Evolutionary conservation across 345 rosid genomes (phyloP).

Genomic region (Lagerstroemia speciosa): DNA sequence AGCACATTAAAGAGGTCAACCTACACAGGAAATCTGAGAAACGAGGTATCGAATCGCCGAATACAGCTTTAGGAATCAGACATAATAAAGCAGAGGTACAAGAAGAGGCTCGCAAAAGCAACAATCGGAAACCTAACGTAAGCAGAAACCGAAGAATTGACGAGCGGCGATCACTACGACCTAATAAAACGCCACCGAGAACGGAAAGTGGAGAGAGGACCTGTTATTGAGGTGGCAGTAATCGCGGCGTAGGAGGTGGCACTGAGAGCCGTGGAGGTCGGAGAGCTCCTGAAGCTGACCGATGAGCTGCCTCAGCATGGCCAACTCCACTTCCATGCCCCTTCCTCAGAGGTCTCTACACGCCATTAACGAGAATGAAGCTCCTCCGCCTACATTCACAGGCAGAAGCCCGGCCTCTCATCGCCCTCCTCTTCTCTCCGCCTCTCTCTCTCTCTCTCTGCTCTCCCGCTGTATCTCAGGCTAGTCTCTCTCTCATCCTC

Average conservation of each 20-base stretch:
- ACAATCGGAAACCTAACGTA: conserved; percentile 1
- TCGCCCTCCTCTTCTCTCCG: conserved; percentile 1
- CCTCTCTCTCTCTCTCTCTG: conserved; percentile 9
- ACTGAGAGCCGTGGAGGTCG: conserved; percentile 58
- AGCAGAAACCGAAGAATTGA: not conserved
- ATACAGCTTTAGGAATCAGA: not conserved
- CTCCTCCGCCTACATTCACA: not conserved
- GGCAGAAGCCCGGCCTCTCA: not conserved
- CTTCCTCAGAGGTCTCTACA: conserved; percentile 5
- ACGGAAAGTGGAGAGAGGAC: conserved; percentile 23
- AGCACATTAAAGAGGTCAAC: not conserved
- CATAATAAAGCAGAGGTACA: not conserved
- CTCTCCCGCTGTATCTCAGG: conserved; percentile 7
- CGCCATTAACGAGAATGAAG: not conserved
- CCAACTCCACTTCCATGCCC: conserved; percentile 83
- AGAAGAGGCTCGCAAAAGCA: not conserved
- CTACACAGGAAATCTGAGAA: not conserved
- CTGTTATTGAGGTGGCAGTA: conserved; percentile 30
- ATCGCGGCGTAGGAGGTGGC: conserved; percentile 24
- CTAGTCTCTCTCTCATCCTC: conserved; percentile 9
- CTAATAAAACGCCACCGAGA: not conserved
- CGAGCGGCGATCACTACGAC: not conserved
- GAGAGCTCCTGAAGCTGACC: conserved; percentile 87
- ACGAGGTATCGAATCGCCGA: not conserved
- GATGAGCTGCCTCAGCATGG: conserved; percentile 95